A percentile compares a stretch with the other conserved stretches of the same genome.
Evolutionary conservation across 768 basidiomycete genomes (phyloP).

Genomic region (Trametes maxima): DNA sequence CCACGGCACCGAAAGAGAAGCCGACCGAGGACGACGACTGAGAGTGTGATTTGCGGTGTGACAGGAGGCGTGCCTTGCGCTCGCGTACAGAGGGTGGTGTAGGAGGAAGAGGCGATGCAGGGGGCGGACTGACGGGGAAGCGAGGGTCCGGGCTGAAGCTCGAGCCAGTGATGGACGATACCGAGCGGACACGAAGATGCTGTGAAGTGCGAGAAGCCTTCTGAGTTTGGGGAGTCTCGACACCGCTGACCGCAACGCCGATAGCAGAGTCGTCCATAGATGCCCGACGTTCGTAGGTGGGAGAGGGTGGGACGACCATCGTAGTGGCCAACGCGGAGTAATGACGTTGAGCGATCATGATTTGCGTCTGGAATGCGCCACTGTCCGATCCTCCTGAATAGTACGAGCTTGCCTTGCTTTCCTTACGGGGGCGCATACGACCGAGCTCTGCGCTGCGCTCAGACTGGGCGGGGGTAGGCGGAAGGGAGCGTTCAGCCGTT

Average conservation of each 20-base stretch:
- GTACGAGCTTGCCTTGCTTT: conserved; percentile 60
- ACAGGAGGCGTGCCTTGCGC: conserved; percentile 54
- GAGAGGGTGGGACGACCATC: conserved; percentile 54
- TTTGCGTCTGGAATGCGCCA: conserved; percentile 51
- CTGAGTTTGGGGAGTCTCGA: conserved; percentile 19
- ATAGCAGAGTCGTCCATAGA: conserved; percentile 36
- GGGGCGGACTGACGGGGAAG: conserved; percentile 52
- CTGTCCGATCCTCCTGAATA: conserved; percentile 54
- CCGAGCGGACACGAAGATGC: conserved; percentile 66
- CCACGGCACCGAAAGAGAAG: conserved; percentile 60
- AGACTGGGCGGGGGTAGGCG: conserved; percentile 53
- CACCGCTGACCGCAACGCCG: conserved; percentile 30
- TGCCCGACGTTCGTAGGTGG: conserved; percentile 36
- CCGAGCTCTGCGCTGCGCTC: conserved; percentile 62
- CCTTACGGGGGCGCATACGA: conserved; percentile 33
- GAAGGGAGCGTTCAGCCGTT: conserved; percentile 49
- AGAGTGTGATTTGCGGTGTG: conserved; percentile 60
- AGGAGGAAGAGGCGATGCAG: conserved; percentile 69
- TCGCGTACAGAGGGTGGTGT: conserved; percentile 69
- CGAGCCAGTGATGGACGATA: conserved; percentile 50
- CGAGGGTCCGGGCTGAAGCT: conserved; percentile 31
- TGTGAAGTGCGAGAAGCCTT: conserved; percentile 15
- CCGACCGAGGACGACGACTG: conserved; percentile 57
- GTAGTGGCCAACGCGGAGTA: conserved; percentile 73
- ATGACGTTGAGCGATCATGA: conserved; percentile 75